Conservation (phyloP, 1,284 basidiomycete species). For the Sparassis latifolia region DNA sequence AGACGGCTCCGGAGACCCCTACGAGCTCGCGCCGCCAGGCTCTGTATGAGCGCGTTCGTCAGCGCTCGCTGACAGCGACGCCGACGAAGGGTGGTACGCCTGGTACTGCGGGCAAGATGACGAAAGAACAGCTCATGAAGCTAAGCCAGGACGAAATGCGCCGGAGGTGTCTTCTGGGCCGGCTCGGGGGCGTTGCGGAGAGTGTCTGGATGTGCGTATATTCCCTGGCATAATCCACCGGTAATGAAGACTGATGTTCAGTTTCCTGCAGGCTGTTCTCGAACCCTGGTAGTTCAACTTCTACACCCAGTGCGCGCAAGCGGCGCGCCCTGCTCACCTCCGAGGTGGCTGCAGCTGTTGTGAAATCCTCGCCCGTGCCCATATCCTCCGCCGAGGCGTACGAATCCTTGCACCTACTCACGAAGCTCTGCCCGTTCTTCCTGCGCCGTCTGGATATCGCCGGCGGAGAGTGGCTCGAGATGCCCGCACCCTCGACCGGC, state of each 20-base stretch:
- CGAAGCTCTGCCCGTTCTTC: conserved; percentile 72
- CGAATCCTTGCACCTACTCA: conserved; percentile 62
- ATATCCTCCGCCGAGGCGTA: conserved; percentile 69
- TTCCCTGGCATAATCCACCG: not conserved
- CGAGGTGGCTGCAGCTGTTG: conserved; percentile 58
- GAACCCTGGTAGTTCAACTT: conserved; percentile 39
- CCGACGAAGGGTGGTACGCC: conserved; percentile 50
- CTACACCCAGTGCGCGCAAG: conserved; percentile 49
- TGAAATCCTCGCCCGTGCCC: conserved; percentile 75
- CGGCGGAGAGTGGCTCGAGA: conserved; percentile 76
- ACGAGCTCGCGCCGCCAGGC: conserved; percentile 68
- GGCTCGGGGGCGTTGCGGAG: conserved; percentile 73
- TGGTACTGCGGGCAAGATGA: conserved; percentile 36
- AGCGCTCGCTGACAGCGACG: conserved; percentile 57
- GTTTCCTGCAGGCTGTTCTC: conserved; percentile 55
- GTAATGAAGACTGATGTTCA: conserved; percentile 1
- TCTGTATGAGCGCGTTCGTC: conserved; percentile 70
- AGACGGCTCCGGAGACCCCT: conserved; percentile 59
- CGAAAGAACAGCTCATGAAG: conserved; percentile 61
- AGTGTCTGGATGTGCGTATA: conserved; percentile 75
- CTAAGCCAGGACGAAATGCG: conserved; percentile 71
- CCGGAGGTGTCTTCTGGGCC: conserved; percentile 64
- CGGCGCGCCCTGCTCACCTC: conserved; percentile 57
- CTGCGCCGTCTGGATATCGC: conserved; percentile 53
- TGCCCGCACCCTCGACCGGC: conserved; percentile 47